A percentile compares a stretch with the other conserved stretches of the same genome.
Conservation (phyloP, 106 monocot genomes). For the Phalaenopsis aphrodite region DNA sequence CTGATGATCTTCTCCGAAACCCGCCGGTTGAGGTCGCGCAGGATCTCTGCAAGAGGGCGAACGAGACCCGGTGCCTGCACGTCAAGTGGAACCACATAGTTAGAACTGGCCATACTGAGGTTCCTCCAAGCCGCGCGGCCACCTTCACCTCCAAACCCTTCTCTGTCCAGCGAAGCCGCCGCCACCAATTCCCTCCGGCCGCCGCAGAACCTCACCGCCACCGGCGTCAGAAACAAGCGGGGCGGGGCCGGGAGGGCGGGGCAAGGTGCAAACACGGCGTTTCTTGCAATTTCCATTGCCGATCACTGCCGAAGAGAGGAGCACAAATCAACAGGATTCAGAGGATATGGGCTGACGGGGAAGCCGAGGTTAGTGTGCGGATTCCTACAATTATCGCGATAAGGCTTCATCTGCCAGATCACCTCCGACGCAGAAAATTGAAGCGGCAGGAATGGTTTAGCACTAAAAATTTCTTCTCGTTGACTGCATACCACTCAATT, state of each 20-base stretch:
- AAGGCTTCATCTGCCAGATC: not conserved
- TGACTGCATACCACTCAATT: too few relatives aligned
- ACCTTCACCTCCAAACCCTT: not conserved
- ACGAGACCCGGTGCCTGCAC: conserved; percentile 40
- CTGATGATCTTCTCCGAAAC: conserved; percentile 71
- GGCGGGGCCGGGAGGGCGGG: not conserved
- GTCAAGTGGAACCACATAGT: conserved; percentile 84
- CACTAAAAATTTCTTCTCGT: too few relatives aligned
- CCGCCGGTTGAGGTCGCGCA: conserved; percentile 82
- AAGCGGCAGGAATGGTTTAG: too few relatives aligned
- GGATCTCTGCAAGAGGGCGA: conserved; percentile 83
- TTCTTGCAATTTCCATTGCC: not conserved
- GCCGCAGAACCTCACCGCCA: not conserved
- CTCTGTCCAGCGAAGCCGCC: not conserved
- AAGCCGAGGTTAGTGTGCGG: not conserved
- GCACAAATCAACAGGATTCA: not conserved
- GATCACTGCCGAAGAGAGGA: not conserved
- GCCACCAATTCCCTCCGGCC: not conserved
- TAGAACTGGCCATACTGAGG: conserved; percentile 35
- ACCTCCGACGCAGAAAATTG: not conserved
- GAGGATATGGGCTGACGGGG: not conserved
- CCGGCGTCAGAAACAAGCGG: not conserved
- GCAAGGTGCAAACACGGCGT: not conserved
- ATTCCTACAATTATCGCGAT: not conserved
- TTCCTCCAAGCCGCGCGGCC: conserved; percentile 6